Conservation (phyloP, 768 basidiomycete species). For the Mycena alexandri region DNA sequence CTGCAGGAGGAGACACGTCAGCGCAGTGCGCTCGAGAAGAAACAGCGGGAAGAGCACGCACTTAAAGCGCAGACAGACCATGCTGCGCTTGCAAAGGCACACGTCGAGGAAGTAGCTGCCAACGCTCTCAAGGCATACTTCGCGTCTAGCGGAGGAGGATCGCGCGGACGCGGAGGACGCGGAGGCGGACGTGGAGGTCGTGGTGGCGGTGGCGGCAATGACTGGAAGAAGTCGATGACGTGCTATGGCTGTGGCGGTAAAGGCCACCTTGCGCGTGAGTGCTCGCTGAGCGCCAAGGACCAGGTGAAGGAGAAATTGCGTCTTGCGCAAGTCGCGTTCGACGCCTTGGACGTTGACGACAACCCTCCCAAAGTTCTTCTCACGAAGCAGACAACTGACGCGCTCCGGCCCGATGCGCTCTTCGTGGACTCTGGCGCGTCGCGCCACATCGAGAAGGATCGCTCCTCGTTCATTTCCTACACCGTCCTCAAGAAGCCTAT, state of each 20-base stretch:
- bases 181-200: not conserved
- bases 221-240: constrained; percentile 8
- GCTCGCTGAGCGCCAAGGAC: not conserved
- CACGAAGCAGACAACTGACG: constrained; percentile 9
- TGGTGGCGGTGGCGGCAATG: not conserved
- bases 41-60: not conserved
- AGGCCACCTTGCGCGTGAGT: constrained; percentile 14
- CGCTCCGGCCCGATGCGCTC: constrained; percentile 6
- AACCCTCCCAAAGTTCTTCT: constrained; percentile 10
- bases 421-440: constrained; percentile 21
- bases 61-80: constrained; percentile 8
- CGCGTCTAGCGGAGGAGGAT: constrained; percentile 50
- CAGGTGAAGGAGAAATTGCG: not conserved
- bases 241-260: constrained; percentile 1
- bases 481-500: too few species aligned
- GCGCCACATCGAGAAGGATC: not conserved
- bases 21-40: not conserved
- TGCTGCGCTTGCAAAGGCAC: constrained; percentile 1
- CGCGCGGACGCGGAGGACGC: constrained; percentile 61
- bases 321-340: constrained; percentile 9
- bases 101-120: constrained; percentile 75
- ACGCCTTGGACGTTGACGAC: not conserved
- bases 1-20: not conserved
- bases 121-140: too few species aligned
- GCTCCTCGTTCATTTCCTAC: too few species aligned